Evolutionary conservation across 805 yeast species (phyloP).

Genomic region (Hanseniaspora lachancei): DNA sequence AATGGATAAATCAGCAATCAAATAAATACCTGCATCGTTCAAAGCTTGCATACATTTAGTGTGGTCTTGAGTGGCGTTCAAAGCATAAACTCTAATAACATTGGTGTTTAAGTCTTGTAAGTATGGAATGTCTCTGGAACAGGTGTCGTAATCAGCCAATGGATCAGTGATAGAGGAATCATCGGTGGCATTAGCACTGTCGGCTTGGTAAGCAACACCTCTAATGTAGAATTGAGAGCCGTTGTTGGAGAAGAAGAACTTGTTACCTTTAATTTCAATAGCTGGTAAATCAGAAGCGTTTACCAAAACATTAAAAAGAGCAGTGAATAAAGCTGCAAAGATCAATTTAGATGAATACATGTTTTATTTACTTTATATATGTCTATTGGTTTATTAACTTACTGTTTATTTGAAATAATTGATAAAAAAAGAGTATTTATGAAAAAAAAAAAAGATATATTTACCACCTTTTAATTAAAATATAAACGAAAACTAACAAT

Average conservation of each 20-base stretch:
- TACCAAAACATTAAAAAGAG: constrained; percentile 22
- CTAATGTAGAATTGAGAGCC: constrained; percentile 67
- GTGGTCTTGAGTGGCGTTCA: constrained; percentile 53
- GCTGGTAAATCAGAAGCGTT: constrained; percentile 42
- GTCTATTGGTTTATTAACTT: constrained; percentile 25
- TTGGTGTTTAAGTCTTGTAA: constrained; percentile 50
- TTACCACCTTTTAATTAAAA: too few species aligned
- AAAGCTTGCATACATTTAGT: constrained; percentile 52
- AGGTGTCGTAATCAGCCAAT: constrained; percentile 45
- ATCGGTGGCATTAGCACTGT: constrained; percentile 38
- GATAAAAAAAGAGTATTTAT: too few species aligned
- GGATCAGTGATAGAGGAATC: constrained; percentile 50
- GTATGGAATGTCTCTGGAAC: constrained; percentile 65
- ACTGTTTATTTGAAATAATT: background rate
- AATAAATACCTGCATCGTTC: constrained; percentile 64
- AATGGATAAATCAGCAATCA: constrained; percentile 65
- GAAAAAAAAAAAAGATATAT: too few species aligned
- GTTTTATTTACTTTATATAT: background rate
- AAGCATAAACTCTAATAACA: constrained; percentile 63
- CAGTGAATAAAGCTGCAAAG: constrained; percentile 25
- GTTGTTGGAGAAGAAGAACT: constrained; percentile 61
- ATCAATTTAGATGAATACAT: constrained; percentile 10
- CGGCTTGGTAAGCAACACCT: constrained; percentile 73
- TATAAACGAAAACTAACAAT: background rate
- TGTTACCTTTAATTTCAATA: constrained; percentile 63